Evolutionary conservation across 129 eudicot genomes (phyloP).

Genomic region (carrot (Daucus carota)): DH1_v3.0 NC_030383.2:7937501-7938000

Average conservation of each 20-base stretch:
- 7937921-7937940: constrained; percentile 22
- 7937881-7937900: constrained; percentile 70
- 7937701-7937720: constrained; percentile 57
- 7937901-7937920: constrained; percentile 76
- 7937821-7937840: constrained; percentile 6
- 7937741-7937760: constrained; percentile 32
- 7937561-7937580: constrained; percentile 48
- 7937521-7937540: constrained; percentile 23
- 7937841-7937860: background rate
- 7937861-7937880: constrained; percentile 71
- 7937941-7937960: background rate
- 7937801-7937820: background rate
- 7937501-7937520: constrained; percentile 21
- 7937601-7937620: constrained; percentile 59
- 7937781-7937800: background rate
- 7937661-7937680: constrained; percentile 70
- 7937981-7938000: background rate
- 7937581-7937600: constrained; percentile 66
- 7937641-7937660: constrained; percentile 86
- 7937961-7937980: background rate
- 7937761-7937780: constrained; percentile 1
- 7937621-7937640: constrained; percentile 64
- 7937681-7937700: constrained; percentile 72
- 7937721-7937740: constrained; percentile 46
- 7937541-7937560: constrained; percentile 15